phyloP scores from a whole-genome alignment of 1,284 basidiomycete species.

The Xerocomus amazonicus region DNA sequence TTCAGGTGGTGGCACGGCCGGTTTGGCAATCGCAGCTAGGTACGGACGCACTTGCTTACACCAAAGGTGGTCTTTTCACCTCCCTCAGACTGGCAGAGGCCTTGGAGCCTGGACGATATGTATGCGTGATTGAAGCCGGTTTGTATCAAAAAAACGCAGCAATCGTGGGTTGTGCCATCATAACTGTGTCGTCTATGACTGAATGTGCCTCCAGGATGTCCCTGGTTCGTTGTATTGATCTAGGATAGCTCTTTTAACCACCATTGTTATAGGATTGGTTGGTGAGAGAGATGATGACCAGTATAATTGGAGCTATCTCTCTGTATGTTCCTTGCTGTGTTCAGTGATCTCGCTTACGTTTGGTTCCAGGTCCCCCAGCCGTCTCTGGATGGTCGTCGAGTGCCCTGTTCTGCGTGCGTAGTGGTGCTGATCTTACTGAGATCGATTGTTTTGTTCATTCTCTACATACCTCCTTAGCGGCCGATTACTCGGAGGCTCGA shows the following conservation, averaged over 20 bases:
- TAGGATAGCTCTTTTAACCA: not conserved
- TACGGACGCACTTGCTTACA: not conserved
- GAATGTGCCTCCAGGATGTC: constrained; percentile 10
- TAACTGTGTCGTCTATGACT: not conserved
- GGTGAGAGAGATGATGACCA: constrained; percentile 8
- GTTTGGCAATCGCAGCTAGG: constrained; percentile 20
- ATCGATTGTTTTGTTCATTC: not conserved
- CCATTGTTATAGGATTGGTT: constrained; percentile 2
- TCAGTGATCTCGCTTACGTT: not conserved
- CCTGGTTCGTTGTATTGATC: constrained; percentile 11
- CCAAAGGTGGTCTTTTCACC: no score
- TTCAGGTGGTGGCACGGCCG: constrained; percentile 18
- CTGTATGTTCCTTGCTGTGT: constrained; percentile 3
- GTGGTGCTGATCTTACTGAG: not conserved
- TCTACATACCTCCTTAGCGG: constrained; percentile 5
- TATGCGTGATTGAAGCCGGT: constrained; percentile 25
- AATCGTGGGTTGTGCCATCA: constrained; percentile 8
- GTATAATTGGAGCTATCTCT: constrained; percentile 19
- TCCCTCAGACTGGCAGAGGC: constrained; percentile 14
- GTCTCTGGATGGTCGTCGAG: constrained; percentile 4
- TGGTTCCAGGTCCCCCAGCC: constrained; percentile 15
- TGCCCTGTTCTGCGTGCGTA: constrained; percentile 8
- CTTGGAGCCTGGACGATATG: constrained; percentile 12
- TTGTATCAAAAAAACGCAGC: constrained; percentile 7
- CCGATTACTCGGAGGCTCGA: constrained; percentile 21